These are phyloP conservation scores for Aspergillus bombycis DNA, from an alignment of 2,329 filamentous ascomycete genomes.

Conservation along the genomic window DNA sequence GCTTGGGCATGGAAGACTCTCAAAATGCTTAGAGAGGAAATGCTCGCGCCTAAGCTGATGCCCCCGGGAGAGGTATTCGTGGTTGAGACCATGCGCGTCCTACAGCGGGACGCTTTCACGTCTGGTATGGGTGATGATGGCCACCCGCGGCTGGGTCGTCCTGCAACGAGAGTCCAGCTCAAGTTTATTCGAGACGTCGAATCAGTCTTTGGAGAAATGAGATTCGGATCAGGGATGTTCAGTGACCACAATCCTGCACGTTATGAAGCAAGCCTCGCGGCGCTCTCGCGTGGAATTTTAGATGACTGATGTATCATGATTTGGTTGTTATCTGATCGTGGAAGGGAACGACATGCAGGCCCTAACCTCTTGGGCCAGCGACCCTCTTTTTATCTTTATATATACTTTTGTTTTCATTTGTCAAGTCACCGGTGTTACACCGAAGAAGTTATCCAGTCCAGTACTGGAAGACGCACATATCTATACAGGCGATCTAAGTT, in stretches of 20 bases:
- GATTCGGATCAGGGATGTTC: constrained; percentile 74
- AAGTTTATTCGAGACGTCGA: constrained; percentile 74
- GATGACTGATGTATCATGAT: constrained; percentile 37
- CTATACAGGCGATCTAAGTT: background rate
- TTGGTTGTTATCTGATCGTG: background rate
- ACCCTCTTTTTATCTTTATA: background rate
- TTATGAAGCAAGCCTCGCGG: constrained; percentile 71
- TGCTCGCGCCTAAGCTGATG: constrained; percentile 70
- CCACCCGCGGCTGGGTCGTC: constrained; percentile 57
- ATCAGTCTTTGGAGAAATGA: constrained; percentile 68
- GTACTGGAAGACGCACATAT: background rate
- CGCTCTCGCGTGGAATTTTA: constrained; percentile 54
- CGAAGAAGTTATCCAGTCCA: background rate
- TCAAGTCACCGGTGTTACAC: background rate
- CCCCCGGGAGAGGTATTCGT: constrained; percentile 78
- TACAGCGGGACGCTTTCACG: constrained; percentile 68
- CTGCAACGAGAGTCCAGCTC: constrained; percentile 69
- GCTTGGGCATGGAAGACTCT: constrained; percentile 71
- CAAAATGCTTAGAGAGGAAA: constrained; percentile 66
- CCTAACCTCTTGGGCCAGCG: background rate
- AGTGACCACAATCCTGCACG: constrained; percentile 74
- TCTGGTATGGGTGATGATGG: constrained; percentile 46
- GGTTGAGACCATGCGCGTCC: constrained; percentile 68
- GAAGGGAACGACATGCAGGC: background rate
- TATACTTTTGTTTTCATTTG: background rate